Evolutionary conservation across 2,329 filamentous ascomycete species (phyloP).

Genomic region (Fusarium sp.): DNA sequence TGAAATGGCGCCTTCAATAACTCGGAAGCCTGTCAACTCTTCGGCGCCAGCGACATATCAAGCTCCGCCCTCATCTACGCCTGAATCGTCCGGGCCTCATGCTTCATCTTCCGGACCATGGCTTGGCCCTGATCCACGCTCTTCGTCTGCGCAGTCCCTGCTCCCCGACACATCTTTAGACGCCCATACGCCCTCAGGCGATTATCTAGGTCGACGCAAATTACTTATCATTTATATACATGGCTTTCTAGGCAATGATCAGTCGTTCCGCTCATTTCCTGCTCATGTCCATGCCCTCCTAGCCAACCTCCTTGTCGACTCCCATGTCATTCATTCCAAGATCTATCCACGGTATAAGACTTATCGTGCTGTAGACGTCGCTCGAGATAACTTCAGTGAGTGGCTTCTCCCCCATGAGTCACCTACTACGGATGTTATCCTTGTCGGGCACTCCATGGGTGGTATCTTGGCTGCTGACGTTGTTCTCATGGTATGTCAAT

Average conservation of each 20-base stretch:
- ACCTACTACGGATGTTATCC: conserved; percentile 80
- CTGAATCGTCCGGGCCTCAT: conserved; percentile 9
- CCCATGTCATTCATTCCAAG: conserved; percentile 88
- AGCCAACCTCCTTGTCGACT: conserved; percentile 75
- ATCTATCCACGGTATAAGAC: conserved; percentile 87
- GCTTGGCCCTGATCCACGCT: conserved; percentile 60
- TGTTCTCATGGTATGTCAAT: conserved; percentile 69
- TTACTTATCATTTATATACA: conserved; percentile 89
- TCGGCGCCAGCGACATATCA: conserved; percentile 22
- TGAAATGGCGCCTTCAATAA: conserved; percentile 29
- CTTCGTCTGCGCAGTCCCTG: conserved; percentile 65
- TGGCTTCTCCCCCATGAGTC: conserved; percentile 87
- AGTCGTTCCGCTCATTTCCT: conserved; percentile 89
- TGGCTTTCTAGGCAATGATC: conserved; percentile 91
- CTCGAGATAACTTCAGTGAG: conserved; percentile 84
- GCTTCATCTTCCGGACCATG: conserved; percentile 26
- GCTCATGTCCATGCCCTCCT: conserved; percentile 87
- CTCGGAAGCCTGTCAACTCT: conserved; percentile 31
- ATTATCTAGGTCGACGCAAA: conserved; percentile 59
- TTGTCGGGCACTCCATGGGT: conserved; percentile 92
- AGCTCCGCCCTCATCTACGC: conserved; percentile 11
- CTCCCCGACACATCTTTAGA: conserved; percentile 45
- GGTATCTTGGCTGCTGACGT: conserved; percentile 87
- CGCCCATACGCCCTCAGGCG: conserved; percentile 13
- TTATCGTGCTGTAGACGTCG: conserved; percentile 78